A percentile compares a stretch with the other conserved stretches of the same genome.
Conservation (phyloP, 2,329 filamentous ascomycete species). For the Curvularia sp. region DNA sequence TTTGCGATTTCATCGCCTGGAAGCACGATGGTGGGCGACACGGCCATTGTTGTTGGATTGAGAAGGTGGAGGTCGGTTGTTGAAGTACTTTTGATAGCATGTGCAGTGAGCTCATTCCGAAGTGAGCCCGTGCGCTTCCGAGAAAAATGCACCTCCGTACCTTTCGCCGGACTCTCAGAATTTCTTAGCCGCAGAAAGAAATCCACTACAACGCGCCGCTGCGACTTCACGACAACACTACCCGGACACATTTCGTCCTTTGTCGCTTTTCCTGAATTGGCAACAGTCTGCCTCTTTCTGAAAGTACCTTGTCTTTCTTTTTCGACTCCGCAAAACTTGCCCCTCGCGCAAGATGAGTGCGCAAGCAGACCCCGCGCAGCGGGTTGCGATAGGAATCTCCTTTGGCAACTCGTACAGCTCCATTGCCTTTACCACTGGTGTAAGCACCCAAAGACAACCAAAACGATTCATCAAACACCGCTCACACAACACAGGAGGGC, state of each 20-base stretch:
- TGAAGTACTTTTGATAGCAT: slow-evolving; percentile 3
- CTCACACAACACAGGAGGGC: slow-evolving; percentile 67
- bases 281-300: background rate
- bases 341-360: slow-evolving; percentile 54
- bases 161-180: slow-evolving; percentile 30
- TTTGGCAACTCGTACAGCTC: slow-evolving; percentile 99
- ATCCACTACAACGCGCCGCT: slow-evolving; percentile 9
- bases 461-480: background rate
- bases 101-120: slow-evolving; percentile 26
- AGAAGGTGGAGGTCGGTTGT: background rate
- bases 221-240: slow-evolving; percentile 4
- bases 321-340: slow-evolving; percentile 3
- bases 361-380: slow-evolving; percentile 60
- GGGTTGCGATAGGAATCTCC: slow-evolving; percentile 87
- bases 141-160: slow-evolving; percentile 21
- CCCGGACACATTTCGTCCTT: slow-evolving; percentile 1
- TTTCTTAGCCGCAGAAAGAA: slow-evolving; percentile 29
- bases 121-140: slow-evolving; percentile 20
- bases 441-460: slow-evolving; percentile 43
- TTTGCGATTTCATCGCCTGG: slow-evolving; percentile 79
- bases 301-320: background rate
- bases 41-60: slow-evolving; percentile 57
- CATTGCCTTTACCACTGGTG: slow-evolving; percentile 81
- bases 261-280: background rate
- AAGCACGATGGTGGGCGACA: slow-evolving; percentile 69